Percentiles rank a stretch among this genome's conserved stretches.
phyloP scores from a whole-genome alignment of 305 asterid genomes.

The Ilex paraguariensis region DNA sequence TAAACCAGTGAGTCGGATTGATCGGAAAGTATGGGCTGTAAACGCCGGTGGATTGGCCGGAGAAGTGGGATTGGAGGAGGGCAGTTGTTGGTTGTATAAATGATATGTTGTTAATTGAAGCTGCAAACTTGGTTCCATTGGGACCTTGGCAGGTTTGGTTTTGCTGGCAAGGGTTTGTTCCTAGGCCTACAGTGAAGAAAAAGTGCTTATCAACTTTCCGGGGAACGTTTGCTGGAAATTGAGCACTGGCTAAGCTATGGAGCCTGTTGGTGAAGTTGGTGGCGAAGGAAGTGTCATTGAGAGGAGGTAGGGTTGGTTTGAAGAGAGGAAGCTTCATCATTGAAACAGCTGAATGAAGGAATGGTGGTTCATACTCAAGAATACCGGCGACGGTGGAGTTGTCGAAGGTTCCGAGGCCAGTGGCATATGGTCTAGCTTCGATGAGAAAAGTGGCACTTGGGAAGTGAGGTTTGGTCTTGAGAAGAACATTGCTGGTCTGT shows the following conservation, averaged over 20 bases:
- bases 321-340: constrained; percentile 13
- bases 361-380: constrained; percentile 16
- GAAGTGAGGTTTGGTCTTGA: constrained; percentile 6
- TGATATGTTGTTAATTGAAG: constrained; percentile 23
- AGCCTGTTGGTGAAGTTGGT: constrained; percentile 18
- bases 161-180: constrained; percentile 23
- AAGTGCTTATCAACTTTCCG: constrained; percentile 16
- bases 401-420: constrained; percentile 16
- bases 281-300: constrained; percentile 28
- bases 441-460: constrained; percentile 16
- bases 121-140: constrained; percentile 28
- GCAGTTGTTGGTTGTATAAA: constrained; percentile 25
- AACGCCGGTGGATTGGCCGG: constrained; percentile 21
- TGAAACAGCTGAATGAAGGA: constrained; percentile 1
- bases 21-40: constrained; percentile 18
- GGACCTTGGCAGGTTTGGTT: constrained; percentile 30
- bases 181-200: constrained; percentile 31
- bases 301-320: constrained; percentile 19
- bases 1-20: constrained; percentile 25
- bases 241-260: constrained; percentile 14
- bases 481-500: constrained; percentile 21
- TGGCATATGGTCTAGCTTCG: constrained; percentile 19
- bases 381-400: constrained; percentile 20
- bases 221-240: constrained; percentile 23
- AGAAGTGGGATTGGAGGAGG: constrained; percentile 24